Evolutionary conservation across 306 rosid species (phyloP).

Genomic region (Lathyrus aphaca): DNA sequence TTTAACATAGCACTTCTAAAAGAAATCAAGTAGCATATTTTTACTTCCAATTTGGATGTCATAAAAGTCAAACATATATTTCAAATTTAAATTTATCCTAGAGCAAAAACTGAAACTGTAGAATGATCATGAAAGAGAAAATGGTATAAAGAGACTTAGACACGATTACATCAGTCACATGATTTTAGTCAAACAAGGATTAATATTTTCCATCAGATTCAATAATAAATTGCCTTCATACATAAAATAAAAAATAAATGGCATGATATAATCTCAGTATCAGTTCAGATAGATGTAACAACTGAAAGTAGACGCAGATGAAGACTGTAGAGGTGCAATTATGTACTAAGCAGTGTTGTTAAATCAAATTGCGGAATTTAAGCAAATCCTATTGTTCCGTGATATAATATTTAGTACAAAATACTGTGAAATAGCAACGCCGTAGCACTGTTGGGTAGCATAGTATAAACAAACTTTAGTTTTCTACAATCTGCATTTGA

Average conservation of each 20-base stretch:
- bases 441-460: too few relatives aligned
- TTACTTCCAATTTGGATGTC: conserved; percentile 4
- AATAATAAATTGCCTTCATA: not conserved
- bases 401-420: too few relatives aligned
- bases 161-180: not conserved
- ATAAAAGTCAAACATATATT: conserved; percentile 21
- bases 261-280: not conserved
- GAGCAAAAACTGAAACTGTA: not conserved
- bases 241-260: not conserved
- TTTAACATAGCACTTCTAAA: conserved; percentile 5
- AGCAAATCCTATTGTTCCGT: too few relatives aligned
- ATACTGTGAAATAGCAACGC: too few relatives aligned
- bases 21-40: not conserved
- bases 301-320: not conserved
- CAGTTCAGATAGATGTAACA: conserved; percentile 3
- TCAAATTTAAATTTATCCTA: conserved; percentile 19
- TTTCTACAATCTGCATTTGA: too few relatives aligned
- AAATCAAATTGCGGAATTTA: too few relatives aligned
- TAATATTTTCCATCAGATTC: conserved; percentile 12
- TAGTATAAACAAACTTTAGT: too few relatives aligned
- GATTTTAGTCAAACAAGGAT: too few relatives aligned
- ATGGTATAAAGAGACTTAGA: not conserved
- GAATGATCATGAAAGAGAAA: not conserved
- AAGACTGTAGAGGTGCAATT: not conserved
- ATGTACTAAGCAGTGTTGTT: too few relatives aligned